Base-by-base conservation (phyloP, 257 asterid species). In the Primulina eburnea region DNA sequence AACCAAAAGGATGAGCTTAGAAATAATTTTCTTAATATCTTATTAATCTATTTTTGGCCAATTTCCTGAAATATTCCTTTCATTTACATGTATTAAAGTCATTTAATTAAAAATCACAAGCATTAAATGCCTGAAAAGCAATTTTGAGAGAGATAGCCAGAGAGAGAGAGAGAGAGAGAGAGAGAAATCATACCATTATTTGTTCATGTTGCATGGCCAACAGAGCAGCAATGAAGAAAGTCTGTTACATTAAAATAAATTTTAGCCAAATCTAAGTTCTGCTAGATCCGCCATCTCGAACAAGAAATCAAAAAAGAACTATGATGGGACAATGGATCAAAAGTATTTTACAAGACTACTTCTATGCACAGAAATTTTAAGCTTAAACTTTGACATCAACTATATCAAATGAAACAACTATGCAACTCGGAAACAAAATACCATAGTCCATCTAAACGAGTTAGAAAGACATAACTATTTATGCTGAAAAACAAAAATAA, bases 171-270 rank as follows among this genome's bases (percentile, higher is more conserved):
- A 55, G 4, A 29, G 61, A 20, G 8, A 6, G 21, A 21, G 56
- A 57, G 64, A 67, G 67, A 52, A 53, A 55, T 71, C 83, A 21
- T 85, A 87, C 96, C 93, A 89, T 86, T 43, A 87, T 32, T 79
- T 83, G 87, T 65, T 89, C 75, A 40, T 89, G 87, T 67, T 87
- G 91, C 93, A 89, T 89, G 47, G 93, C 96, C 82, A 89, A 73
- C 34, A 85, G 79, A 16, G 93, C 96, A 60, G 96, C 93, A 71
- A 89, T 89, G 89, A 89, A 89, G 72, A 89, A 89, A 24, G 96
- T 89, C 93, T 89, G 93, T 71, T 20, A 78, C 69, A 76, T 67
- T 52, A 70, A 75, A 79, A 47, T 26, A 68, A 18, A 60, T 33
- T 64, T 63, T 40, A 75, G 74, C 56, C 34, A 79, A 63, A 63